Evolutionary conservation across 1,284 basidiomycete genomes (phyloP).

Genomic region (Malassezia equina): DNA sequence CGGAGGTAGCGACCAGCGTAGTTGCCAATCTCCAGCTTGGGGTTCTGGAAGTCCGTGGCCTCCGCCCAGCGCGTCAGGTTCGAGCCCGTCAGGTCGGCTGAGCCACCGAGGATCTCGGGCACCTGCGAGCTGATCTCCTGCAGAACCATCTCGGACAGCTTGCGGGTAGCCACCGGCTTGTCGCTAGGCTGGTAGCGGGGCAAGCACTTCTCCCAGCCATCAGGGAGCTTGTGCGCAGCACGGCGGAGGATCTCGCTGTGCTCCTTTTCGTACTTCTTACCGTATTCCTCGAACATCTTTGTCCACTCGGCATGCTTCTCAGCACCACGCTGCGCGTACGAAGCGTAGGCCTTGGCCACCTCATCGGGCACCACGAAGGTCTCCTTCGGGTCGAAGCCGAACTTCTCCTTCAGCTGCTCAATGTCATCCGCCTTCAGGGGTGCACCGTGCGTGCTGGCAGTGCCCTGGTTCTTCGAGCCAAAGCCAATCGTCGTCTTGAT

Average conservation of each 20-base stretch:
- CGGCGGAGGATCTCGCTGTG: conserved; percentile 76
- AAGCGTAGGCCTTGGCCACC: conserved; percentile 61
- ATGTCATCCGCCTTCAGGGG: conserved; percentile 91
- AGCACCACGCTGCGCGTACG: conserved; percentile 63
- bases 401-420: conserved; percentile 68
- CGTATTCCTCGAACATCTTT: conserved; percentile 61
- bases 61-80: conserved; percentile 75
- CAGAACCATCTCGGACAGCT: conserved; percentile 81
- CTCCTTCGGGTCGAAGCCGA: conserved; percentile 69
- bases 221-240: conserved; percentile 62
- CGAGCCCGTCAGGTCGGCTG: conserved; percentile 82
- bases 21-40: conserved; percentile 65
- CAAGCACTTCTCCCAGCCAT: conserved; percentile 62
- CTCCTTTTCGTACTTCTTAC: conserved; percentile 68
- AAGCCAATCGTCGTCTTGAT: conserved; percentile 84
- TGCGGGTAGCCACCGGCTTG: conserved; percentile 76
- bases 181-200: conserved; percentile 73
- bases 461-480: conserved; percentile 82
- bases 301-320: conserved; percentile 68
- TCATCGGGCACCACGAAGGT: conserved; percentile 69
- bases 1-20: conserved; percentile 84
- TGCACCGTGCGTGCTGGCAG: conserved; percentile 81
- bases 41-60: conserved; percentile 81
- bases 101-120: conserved; percentile 70
- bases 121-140: conserved; percentile 63